A percentile compares a stretch with the other conserved stretches of the same genome.
phyloP scores from a whole-genome alignment of 2,329 filamentous ascomycete genomes.

The Cercospora nicotianae region DNA sequence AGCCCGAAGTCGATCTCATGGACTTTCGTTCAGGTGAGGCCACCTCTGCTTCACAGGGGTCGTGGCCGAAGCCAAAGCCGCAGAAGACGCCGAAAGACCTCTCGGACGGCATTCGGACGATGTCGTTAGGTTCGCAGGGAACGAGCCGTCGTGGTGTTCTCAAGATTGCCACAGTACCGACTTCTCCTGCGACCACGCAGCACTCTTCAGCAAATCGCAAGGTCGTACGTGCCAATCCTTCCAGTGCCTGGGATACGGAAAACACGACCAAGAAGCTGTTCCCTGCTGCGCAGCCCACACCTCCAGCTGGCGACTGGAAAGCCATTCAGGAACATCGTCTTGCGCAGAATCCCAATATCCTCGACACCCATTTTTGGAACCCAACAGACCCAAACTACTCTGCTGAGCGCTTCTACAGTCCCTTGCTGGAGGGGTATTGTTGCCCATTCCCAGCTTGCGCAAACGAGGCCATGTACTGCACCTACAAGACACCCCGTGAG shows the following conservation, averaged over 20 bases:
- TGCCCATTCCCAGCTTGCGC: conserved; percentile 58
- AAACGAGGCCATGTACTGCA: conserved; percentile 28
- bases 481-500: conserved; percentile 35
- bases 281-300: conserved; percentile 16
- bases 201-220: background rate
- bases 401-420: conserved; percentile 49
- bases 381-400: conserved; percentile 45
- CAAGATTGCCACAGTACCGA: background rate
- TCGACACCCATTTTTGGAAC: conserved; percentile 25
- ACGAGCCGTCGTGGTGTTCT: background rate
- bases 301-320: conserved; percentile 18
- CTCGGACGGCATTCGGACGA: conserved; percentile 7
- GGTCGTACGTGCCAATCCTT: background rate
- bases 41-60: background rate
- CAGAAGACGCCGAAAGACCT: background rate
- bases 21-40: conserved; percentile 4
- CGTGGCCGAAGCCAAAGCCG: background rate
- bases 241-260: conserved; percentile 11
- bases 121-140: conserved; percentile 12
- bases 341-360: conserved; percentile 16
- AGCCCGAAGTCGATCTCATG: conserved; percentile 17
- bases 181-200: background rate
- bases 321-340: conserved; percentile 11
- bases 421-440: conserved; percentile 48
- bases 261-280: conserved; percentile 20